A percentile compares a stretch with the other conserved stretches of the same genome.
Conservation (phyloP, 2,329 filamentous ascomycete species). For the Dactylonectria estremocensis region DNA sequence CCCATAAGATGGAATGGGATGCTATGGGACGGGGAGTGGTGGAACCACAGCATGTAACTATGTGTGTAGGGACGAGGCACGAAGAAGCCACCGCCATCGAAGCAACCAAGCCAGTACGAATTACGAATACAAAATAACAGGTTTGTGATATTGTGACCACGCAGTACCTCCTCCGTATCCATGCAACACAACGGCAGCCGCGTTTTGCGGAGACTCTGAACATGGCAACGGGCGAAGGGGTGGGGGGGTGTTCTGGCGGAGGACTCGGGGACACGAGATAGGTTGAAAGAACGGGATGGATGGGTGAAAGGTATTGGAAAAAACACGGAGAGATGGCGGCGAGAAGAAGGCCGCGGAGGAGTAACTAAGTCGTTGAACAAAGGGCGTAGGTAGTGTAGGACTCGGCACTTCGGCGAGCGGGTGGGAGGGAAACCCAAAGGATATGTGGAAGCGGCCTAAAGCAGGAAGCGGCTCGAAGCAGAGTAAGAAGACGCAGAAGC, state of each 20-base stretch:
- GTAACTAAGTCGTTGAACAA: background rate
- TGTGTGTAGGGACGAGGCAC: background rate
- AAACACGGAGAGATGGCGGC: background rate
- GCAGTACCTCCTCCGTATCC: background rate
- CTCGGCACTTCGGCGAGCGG: conserved; percentile 25
- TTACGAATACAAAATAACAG: background rate
- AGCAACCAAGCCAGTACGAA: background rate
- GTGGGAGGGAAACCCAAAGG: background rate
- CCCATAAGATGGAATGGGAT: background rate
- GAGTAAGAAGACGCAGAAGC: background rate
- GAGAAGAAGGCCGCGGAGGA: background rate
- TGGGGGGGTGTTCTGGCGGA: conserved; percentile 10
- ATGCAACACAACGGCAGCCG: conserved; percentile 15
- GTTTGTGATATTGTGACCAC: background rate
- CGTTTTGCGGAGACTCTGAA: conserved; percentile 1
- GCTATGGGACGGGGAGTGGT: background rate
- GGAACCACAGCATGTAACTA: too few relatives aligned
- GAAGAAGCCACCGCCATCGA: background rate
- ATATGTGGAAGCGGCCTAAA: conserved; percentile 3
- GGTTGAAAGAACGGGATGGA: background rate
- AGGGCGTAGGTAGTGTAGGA: background rate
- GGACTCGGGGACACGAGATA: conserved; percentile 13
- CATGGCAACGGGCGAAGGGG: background rate
- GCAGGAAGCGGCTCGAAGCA: background rate
- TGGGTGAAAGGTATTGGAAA: background rate